These are phyloP conservation scores for Spiraea crenata DNA, from an alignment of 331 rosid genomes.

Conservation along the genomic window DNA sequence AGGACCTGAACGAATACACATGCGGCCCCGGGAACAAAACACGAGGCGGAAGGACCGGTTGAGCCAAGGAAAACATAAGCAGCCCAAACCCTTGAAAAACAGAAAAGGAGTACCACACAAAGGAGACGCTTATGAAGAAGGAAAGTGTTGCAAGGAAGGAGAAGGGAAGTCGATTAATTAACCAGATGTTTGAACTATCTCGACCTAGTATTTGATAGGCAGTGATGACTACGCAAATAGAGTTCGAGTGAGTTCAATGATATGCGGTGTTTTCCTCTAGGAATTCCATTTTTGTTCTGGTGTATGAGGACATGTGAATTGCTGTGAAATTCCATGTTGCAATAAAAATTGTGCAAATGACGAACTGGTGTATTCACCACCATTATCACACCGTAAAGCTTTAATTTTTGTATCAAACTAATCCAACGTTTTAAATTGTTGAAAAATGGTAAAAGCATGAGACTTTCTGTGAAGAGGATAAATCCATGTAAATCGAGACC, in stretches of 20 bases:
- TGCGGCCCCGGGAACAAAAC: background rate
- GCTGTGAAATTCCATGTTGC: background rate
- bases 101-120: no score
- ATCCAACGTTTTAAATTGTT: no score
- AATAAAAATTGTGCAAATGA: background rate
- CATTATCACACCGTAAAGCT: background rate
- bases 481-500: no score
- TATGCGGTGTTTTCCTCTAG: background rate
- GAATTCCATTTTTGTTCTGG: background rate
- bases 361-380: background rate
- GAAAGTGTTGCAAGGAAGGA: background rate
- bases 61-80: background rate
- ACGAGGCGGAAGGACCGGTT: background rate
- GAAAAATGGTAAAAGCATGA: no score
- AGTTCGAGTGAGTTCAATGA: background rate
- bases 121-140: background rate
- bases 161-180: no score
- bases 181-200: no score
- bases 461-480: no score
- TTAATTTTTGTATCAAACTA: background rate
- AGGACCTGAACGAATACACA: background rate
- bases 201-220: background rate
- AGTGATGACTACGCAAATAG: background rate
- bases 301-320: background rate
- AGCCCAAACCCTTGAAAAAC: background rate